phyloP scores from a whole-genome alignment of 2,329 filamentous ascomycete genomes.

The Rhynchosporium secalis region DNA sequence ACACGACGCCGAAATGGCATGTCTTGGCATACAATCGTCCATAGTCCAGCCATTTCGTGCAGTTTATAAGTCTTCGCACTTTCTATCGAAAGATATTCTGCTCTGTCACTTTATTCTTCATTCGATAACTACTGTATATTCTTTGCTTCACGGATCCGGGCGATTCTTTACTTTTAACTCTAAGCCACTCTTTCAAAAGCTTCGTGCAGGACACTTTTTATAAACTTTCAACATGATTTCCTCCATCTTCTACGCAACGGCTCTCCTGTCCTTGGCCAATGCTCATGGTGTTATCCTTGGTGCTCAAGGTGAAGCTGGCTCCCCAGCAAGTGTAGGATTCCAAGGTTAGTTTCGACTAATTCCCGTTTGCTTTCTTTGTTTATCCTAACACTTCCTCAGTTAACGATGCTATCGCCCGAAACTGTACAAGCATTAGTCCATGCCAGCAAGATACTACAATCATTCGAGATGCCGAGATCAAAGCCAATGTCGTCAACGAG shows the following conservation, averaged over 20 bases:
- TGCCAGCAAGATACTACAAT: slow-evolving; percentile 67
- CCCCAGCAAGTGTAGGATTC: slow-evolving; percentile 47
- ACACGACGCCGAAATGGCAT: slow-evolving; percentile 12
- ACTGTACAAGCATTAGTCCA: slow-evolving; percentile 63
- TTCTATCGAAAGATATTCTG: slow-evolving; percentile 23
- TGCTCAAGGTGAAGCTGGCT: slow-evolving; percentile 49
- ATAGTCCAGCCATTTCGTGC: slow-evolving; percentile 13
- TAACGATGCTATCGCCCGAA: slow-evolving; percentile 56
- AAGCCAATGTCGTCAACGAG: slow-evolving; percentile 54
- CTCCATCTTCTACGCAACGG: slow-evolving; percentile 37
- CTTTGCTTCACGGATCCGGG: slow-evolving; percentile 30
- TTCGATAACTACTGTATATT: slow-evolving; percentile 27
- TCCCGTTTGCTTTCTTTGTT: not conserved
- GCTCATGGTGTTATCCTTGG: slow-evolving; percentile 50
- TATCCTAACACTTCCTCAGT: slow-evolving; percentile 42
- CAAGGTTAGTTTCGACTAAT: slow-evolving; percentile 41
- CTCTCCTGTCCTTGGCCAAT: slow-evolving; percentile 41
- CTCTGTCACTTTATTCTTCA: slow-evolving; percentile 26
- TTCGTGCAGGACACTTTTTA: slow-evolving; percentile 40
- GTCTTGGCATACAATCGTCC: slow-evolving; percentile 13
- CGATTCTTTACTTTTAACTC: slow-evolving; percentile 33
- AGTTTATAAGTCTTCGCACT: slow-evolving; percentile 10
- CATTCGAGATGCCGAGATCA: slow-evolving; percentile 58
- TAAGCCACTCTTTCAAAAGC: slow-evolving; percentile 34
- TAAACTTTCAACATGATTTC: slow-evolving; percentile 42